phyloP scores from a whole-genome alignment of 768 basidiomycete genomes.

The Lactarius sanguifluus region DNA sequence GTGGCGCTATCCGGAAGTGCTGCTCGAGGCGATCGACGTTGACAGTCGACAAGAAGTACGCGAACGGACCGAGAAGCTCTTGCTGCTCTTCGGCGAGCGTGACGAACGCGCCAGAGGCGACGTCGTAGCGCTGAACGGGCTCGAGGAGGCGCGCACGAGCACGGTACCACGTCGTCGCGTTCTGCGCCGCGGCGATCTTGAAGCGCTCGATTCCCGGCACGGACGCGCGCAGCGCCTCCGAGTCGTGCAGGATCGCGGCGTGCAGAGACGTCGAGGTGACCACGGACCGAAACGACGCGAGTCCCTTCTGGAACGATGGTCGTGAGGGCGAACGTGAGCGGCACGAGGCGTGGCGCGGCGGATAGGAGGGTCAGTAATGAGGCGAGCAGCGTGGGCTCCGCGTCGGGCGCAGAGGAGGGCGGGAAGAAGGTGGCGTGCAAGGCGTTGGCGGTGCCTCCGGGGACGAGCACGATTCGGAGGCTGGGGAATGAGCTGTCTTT shows the following conservation, averaged over 20 bases:
- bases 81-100: constrained; percentile 43
- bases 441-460: constrained; percentile 92
- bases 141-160: constrained; percentile 55
- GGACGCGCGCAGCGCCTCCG: constrained; percentile 66
- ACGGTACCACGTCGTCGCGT: constrained; percentile 70
- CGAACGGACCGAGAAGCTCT: constrained; percentile 71
- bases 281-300: constrained; percentile 58
- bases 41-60: constrained; percentile 79
- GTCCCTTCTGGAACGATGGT: constrained; percentile 35
- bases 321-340: constrained; percentile 57
- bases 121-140: constrained; percentile 62
- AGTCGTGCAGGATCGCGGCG: constrained; percentile 80
- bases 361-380: constrained; percentile 32
- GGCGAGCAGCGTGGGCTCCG: constrained; percentile 44
- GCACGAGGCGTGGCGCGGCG: constrained; percentile 33
- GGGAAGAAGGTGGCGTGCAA: constrained; percentile 79
- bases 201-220: constrained; percentile 83
- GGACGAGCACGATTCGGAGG: constrained; percentile 54
- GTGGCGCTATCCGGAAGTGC: constrained; percentile 73
- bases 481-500: constrained; percentile 2
- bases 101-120: constrained; percentile 48
- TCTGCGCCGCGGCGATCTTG: constrained; percentile 78
- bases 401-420: constrained; percentile 34
- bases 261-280: constrained; percentile 87
- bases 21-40: constrained; percentile 88